Evolutionary conservation across 371 early-diverging fungal genomes (phyloP), one percentile per base, ranked within the genome.

Genomic region (Syncephalastrum monosporum): DNA sequence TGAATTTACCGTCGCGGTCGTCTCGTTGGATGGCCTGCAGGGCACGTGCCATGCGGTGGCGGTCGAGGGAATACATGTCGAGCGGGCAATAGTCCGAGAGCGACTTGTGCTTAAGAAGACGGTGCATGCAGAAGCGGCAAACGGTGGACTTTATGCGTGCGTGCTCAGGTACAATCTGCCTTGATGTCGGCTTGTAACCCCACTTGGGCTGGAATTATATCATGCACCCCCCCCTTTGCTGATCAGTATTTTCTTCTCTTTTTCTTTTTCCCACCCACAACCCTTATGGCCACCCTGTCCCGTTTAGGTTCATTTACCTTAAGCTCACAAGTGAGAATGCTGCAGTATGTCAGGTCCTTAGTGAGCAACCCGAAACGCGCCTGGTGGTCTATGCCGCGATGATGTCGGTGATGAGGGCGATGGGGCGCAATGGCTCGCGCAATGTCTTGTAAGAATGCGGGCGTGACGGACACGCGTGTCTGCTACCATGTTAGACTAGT

Each of bases 101-200:
- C 3, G 16, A 14, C n/a, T 51, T 48, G 24, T 63, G 51, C 38
- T 68, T 65, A n/a, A 63, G 58, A 48, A 74, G 69, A 16, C 68
- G 60, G 55, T 86, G 82, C 84, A 86, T 83, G 50, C 86, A 86
- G 56, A 75, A 83, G 12, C 83, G 78, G 60, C 86, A 86, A 5
- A 67, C 65, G n/a, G 42, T 54, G 8, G 52, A 59, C 50, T 82
- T 81, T 24, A 68, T 42, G 4, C 17, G 38, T 7, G 50, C 44
- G 43, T 68, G 60, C 47, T 54, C 13, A 4, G 45, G 50, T n/a
- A 33, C 33, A 16, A 72, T 66, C 7, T 42, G 50, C 15, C 53
- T 47, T 23, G 79, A 75, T 6, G 21, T 21, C 15, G 86, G 82
- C 16, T 76, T 61, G 53, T 82, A 85, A 17, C 82, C 83, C 82